Conservation (phyloP, 1,284 basidiomycete genomes). For the Coniferiporia sulphurascens region DNA sequence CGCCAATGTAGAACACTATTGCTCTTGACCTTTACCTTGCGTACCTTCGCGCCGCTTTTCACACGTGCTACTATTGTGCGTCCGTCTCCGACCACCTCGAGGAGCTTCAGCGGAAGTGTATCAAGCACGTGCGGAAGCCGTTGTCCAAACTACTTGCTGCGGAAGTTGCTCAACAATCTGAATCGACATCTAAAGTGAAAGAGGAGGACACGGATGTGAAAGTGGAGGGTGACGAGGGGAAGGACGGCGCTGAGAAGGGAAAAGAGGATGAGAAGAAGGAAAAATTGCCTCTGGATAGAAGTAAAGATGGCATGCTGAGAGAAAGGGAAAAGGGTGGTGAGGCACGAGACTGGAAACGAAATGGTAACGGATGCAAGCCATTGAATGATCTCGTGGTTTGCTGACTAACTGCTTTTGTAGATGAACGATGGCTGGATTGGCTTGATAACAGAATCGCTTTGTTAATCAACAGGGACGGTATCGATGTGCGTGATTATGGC, state of each 20-base stretch:
- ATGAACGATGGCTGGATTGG: constrained; percentile 84
- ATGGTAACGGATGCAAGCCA: constrained; percentile 42
- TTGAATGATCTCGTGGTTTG: constrained; percentile 15
- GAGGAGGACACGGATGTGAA: constrained; percentile 40
- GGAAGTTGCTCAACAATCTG: constrained; percentile 33
- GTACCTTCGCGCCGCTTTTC: constrained; percentile 79
- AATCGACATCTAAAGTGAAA: constrained; percentile 31
- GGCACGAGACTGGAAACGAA: constrained; percentile 61
- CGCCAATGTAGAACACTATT: constrained; percentile 50
- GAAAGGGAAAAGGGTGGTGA: constrained; percentile 36
- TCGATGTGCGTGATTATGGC: constrained; percentile 83
- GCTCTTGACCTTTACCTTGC: constrained; percentile 82
- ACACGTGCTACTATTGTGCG: constrained; percentile 95
- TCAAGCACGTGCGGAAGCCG: constrained; percentile 82
- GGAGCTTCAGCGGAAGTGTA: constrained; percentile 89
- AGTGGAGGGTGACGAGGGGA: constrained; percentile 26
- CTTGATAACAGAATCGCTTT: constrained; percentile 81
- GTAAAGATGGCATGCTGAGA: constrained; percentile 15
- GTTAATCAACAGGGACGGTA: constrained; percentile 65
- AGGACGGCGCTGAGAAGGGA: constrained; percentile 19
- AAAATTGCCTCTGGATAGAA: constrained; percentile 24
- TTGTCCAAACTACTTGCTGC: constrained; percentile 52
- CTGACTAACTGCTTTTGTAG: constrained; percentile 33
- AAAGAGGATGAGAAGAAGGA: constrained; percentile 36
- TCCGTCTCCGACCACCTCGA: constrained; percentile 88